Base-by-base conservation (phyloP, 371 early-diverging fungal species). In the Phascolomyces articulosus region DNA sequence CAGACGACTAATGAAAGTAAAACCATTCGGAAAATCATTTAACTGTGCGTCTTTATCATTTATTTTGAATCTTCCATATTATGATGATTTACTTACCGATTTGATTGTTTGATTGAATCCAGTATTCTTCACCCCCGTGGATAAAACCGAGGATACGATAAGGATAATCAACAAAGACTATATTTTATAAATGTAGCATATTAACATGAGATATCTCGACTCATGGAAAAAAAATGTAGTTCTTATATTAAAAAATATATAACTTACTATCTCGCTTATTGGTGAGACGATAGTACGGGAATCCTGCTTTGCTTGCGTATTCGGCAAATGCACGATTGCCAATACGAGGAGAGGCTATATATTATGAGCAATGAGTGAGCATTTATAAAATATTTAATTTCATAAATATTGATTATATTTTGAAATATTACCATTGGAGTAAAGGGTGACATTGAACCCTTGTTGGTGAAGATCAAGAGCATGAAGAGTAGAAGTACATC, bases 1-100 rank as follows among this genome's bases (percentile, higher is more conserved):
- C 71, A 71, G 21, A 74, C 65, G 16, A 51, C 67, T 68, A 58
- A n/a, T n/a, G n/a, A n/a, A n/a, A n/a, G n/a, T n/a, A n/a, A n/a
- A n/a, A n/a, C n/a, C n/a, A n/a, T n/a, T n/a, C n/a, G n/a, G n/a
- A n/a, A n/a, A n/a, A n/a, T n/a, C n/a, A n/a, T n/a, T n/a, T n/a
- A n/a, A n/a, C n/a, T n/a, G n/a, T n/a, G n/a, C n/a, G n/a, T n/a
- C n/a, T n/a, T n/a, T 23, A 34, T 1, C 20, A 13, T 21, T 26
- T 64, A n/a, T n/a, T n/a, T n/a, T n/a, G n/a, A n/a, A n/a, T n/a
- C n/a, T n/a, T n/a, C n/a, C n/a, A n/a, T n/a, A n/a, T n/a, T n/a
- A n/a, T n/a, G n/a, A n/a, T n/a, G n/a, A n/a, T n/a, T 1, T 40
- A 40, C 57, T 8, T 56, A 40, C 57, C 26, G n/a, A 40, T 57